A percentile compares a stretch with the other conserved stretches of the same genome.
Evolutionary conservation across 2,329 filamentous ascomycete genomes (phyloP).

Genomic region (Alternaria infectoria): DNA sequence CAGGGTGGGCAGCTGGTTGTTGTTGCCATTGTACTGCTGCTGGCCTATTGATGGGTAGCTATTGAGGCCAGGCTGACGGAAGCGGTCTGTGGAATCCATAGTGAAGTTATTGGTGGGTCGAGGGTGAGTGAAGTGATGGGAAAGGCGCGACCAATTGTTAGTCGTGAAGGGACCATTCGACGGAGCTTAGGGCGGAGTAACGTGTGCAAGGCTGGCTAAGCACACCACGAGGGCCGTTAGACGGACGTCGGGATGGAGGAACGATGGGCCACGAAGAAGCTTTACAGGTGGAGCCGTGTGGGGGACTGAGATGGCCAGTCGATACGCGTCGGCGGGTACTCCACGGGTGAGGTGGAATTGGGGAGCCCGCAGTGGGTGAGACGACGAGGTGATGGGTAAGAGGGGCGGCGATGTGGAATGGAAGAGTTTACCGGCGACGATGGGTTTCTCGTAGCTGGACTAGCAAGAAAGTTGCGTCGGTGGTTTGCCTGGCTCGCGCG

Average conservation of each 20-base stretch:
- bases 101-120: slow-evolving; percentile 19
- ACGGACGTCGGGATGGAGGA: slow-evolving; percentile 30
- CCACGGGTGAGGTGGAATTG: slow-evolving; percentile 26
- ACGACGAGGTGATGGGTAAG: slow-evolving; percentile 12
- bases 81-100: slow-evolving; percentile 45
- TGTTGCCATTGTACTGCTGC: slow-evolving; percentile 39
- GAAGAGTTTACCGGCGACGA: slow-evolving; percentile 22
- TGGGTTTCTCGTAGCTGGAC: slow-evolving; percentile 18
- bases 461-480: slow-evolving; percentile 18
- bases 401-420: slow-evolving; percentile 20
- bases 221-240: slow-evolving; percentile 33
- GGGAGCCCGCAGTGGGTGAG: slow-evolving; percentile 24
- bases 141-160: slow-evolving; percentile 42
- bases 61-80: slow-evolving; percentile 43
- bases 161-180: slow-evolving; percentile 41
- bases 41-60: slow-evolving; percentile 43
- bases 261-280: slow-evolving; percentile 37
- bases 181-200: slow-evolving; percentile 28
- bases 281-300: slow-evolving; percentile 44
- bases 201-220: slow-evolving; percentile 31
- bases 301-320: slow-evolving; percentile 34
- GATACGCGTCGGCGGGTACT: slow-evolving; percentile 32
- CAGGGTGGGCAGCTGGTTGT: slow-evolving; percentile 43
- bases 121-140: slow-evolving; percentile 21
- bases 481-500: slow-evolving; percentile 40